Percentiles rank a stretch among this genome's conserved stretches.
These are phyloP conservation scores for Nepenthes alata DNA, from an alignment of 179 eudicot genomes.

Conservation along the genomic window DNA sequence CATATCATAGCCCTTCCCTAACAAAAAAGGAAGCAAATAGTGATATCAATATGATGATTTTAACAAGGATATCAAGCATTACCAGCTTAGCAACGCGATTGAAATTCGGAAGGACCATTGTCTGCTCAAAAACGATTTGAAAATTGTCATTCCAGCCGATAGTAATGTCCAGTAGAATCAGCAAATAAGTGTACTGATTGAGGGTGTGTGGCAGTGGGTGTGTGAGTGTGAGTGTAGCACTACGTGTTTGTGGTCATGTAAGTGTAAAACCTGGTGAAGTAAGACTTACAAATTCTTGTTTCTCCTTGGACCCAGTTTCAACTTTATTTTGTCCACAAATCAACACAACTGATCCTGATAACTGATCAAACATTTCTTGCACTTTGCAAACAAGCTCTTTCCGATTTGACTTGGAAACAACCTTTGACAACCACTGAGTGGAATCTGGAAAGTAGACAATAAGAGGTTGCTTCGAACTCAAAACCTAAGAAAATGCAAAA, in stretches of 20 bases:
- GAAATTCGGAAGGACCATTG: slow-evolving; percentile 81
- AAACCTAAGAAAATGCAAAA: slow-evolving; percentile 25
- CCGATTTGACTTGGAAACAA: slow-evolving; percentile 73
- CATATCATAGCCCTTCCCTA: too few relatives aligned
- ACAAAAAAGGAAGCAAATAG: too few relatives aligned
- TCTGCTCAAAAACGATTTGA: slow-evolving; percentile 34
- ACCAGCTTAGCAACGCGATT: slow-evolving; percentile 98
- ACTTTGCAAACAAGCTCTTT: slow-evolving; percentile 69
- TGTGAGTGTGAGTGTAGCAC: background rate
- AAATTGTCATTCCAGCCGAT: background rate
- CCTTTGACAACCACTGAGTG: slow-evolving; percentile 68
- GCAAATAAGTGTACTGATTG: too few relatives aligned
- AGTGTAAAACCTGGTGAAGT: background rate
- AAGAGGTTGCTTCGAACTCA: slow-evolving; percentile 66
- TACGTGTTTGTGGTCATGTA: background rate
- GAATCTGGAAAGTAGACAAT: slow-evolving; percentile 92
- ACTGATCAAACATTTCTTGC: slow-evolving; percentile 74
- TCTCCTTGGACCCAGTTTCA: slow-evolving; percentile 81
- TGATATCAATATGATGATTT: background rate
- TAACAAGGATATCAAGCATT: slow-evolving; percentile 16
- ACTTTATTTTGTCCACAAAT: slow-evolving; percentile 93
- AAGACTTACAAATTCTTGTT: slow-evolving; percentile 69
- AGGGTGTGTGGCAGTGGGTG: background rate
- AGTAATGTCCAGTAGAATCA: too few relatives aligned
- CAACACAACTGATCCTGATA: slow-evolving; percentile 69